Conservation (phyloP, 108 stramenopile genomes). For the Mediolabrus comicus region DNA sequence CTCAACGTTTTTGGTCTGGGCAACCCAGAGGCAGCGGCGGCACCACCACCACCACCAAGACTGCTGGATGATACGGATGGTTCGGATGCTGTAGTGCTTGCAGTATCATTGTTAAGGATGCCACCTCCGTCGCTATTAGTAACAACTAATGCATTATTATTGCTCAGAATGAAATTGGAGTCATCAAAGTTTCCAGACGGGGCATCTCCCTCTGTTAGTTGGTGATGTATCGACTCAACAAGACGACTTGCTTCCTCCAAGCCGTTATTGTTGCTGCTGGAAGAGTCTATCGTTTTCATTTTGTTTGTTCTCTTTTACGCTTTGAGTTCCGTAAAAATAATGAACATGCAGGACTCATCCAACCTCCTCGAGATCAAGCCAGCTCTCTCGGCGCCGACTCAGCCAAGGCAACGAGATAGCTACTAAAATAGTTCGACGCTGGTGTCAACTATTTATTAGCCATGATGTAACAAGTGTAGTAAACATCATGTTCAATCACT, state of each 20-base stretch:
- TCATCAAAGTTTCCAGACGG: constrained; percentile 62
- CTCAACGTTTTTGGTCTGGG: constrained; percentile 8
- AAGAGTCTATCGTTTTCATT: not conserved
- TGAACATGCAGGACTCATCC: too few relatives aligned
- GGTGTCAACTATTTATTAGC: not conserved
- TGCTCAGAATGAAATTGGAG: constrained; percentile 2
- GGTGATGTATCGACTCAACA: constrained; percentile 60
- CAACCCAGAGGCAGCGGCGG: not conserved
- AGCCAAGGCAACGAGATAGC: not conserved
- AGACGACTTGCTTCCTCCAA: constrained; percentile 41
- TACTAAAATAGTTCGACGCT: not conserved
- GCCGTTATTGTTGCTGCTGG: constrained; percentile 4
- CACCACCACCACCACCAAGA: not conserved
- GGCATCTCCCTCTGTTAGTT: constrained; percentile 67
- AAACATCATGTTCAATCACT: too few relatives aligned
- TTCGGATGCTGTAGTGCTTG: constrained; percentile 20
- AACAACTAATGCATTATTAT: not conserved
- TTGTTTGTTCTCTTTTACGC: not conserved
- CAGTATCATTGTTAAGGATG: constrained; percentile 10
- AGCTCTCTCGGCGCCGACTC: too few relatives aligned
- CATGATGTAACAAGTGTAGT: too few relatives aligned
- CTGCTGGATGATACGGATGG: constrained; percentile 10
- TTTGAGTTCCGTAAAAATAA: too few relatives aligned
- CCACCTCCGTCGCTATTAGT: not conserved
- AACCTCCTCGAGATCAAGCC: too few relatives aligned